These are phyloP conservation scores for Inonotus obliquus DNA, from an alignment of 1,284 basidiomycete genomes.

Conservation along the genomic window DNA sequence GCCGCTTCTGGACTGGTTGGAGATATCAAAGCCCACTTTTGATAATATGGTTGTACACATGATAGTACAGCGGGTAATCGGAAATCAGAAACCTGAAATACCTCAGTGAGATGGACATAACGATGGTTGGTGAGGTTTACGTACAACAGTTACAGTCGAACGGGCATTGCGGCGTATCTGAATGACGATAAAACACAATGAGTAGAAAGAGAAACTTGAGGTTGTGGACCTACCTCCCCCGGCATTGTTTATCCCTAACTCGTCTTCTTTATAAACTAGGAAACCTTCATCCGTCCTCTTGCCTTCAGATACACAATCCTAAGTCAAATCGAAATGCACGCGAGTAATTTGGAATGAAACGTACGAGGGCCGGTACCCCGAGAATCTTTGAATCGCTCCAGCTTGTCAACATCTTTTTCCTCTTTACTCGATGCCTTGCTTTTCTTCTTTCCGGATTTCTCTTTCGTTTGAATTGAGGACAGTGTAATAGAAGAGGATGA, in stretches of 20 bases:
- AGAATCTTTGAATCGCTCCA: slow-evolving; percentile 14
- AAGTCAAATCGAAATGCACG: neutral
- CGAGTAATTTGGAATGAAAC: neutral
- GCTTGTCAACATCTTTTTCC: neutral
- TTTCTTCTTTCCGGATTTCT: neutral
- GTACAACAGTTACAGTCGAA: slow-evolving; percentile 84
- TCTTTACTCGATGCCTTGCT: neutral
- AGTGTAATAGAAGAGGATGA: neutral
- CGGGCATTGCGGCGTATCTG: slow-evolving; percentile 68
- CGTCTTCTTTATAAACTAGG: slow-evolving; percentile 81
- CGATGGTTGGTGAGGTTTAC: slow-evolving; percentile 27
- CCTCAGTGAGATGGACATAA: too few relatives aligned
- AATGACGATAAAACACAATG: neutral
- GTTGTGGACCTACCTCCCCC: slow-evolving; percentile 63
- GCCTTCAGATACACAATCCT: slow-evolving; percentile 39
- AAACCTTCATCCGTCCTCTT: slow-evolving; percentile 83
- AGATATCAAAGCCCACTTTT: too few relatives aligned
- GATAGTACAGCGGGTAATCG: too few relatives aligned
- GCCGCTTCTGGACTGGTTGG: too few relatives aligned
- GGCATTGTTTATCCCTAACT: slow-evolving; percentile 68
- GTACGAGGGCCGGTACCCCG: slow-evolving; percentile 16
- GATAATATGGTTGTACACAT: too few relatives aligned
- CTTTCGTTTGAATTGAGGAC: neutral
- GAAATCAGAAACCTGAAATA: slow-evolving; percentile 40
- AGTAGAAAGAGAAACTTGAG: slow-evolving; percentile 19